These are phyloP conservation scores for Groenewaldozyma salmanticensis DNA, from an alignment of 805 yeast species.

Conservation along the genomic window DNA sequence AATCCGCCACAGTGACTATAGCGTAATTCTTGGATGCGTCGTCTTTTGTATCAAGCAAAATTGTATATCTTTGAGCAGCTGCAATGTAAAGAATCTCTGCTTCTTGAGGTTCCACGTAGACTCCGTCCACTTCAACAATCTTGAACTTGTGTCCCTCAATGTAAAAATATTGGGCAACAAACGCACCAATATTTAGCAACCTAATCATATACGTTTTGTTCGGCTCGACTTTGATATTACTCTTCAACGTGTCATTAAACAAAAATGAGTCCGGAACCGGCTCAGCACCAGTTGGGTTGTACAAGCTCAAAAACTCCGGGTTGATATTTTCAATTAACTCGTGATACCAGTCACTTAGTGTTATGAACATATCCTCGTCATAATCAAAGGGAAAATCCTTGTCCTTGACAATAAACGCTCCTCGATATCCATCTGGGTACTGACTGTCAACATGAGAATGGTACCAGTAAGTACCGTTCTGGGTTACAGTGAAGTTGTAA, in stretches of 20 bases:
- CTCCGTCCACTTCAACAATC: conserved; percentile 88
- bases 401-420: conserved; percentile 57
- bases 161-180: conserved; percentile 80
- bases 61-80: conserved; percentile 86
- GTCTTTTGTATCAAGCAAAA: conserved; percentile 64
- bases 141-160: conserved; percentile 82
- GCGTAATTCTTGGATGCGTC: conserved; percentile 59
- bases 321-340: conserved; percentile 34
- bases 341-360: conserved; percentile 84
- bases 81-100: conserved; percentile 70
- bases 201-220: conserved; percentile 72
- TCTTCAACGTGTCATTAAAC: conserved; percentile 64
- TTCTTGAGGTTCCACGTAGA: conserved; percentile 64
- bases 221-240: conserved; percentile 51
- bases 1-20: conserved; percentile 72
- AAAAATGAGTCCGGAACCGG: conserved; percentile 79
- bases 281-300: conserved; percentile 95
- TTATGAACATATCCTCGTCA: conserved; percentile 67
- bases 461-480: conserved; percentile 93
- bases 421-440: conserved; percentile 72
- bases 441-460: conserved; percentile 86
- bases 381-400: conserved; percentile 45
- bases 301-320: conserved; percentile 46
- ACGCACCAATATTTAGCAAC: conserved; percentile 80
- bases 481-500: conserved; percentile 82